phyloP scores from a whole-genome alignment of 2,329 filamentous ascomycete genomes.

The Cercospora citrullina region DNA sequence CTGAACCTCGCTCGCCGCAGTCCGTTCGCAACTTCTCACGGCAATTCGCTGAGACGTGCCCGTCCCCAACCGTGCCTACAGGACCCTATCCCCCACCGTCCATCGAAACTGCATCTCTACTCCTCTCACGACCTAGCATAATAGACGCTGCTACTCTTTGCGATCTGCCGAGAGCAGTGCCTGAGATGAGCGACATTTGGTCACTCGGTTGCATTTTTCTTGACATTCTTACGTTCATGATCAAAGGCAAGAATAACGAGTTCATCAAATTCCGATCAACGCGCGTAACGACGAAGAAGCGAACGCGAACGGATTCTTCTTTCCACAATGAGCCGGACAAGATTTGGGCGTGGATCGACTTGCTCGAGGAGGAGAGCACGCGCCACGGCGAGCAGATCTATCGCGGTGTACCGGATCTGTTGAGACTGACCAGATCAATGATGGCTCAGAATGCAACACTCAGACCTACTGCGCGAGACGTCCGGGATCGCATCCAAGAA shows the following conservation, averaged over 20 bases:
- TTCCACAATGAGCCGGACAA: conserved; percentile 71
- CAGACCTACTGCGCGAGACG: conserved; percentile 45
- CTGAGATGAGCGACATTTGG: conserved; percentile 64
- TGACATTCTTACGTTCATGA: conserved; percentile 67
- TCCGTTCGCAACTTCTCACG: conserved; percentile 34
- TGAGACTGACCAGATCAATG: conserved; percentile 47
- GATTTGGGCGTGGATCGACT: conserved; percentile 68
- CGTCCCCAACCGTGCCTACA: conserved; percentile 21
- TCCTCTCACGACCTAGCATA: conserved; percentile 36
- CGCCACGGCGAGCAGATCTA: conserved; percentile 35
- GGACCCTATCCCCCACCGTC: conserved; percentile 20
- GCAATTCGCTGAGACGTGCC: conserved; percentile 20
- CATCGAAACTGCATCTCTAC: conserved; percentile 18
- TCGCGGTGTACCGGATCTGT: conserved; percentile 44
- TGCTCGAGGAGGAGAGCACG: conserved; percentile 33
- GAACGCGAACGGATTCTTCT: conserved; percentile 57
- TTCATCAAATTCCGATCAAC: conserved; percentile 65
- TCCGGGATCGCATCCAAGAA: conserved; percentile 42
- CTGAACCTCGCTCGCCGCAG: conserved; percentile 23
- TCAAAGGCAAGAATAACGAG: conserved; percentile 66
- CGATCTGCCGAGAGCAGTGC: conserved; percentile 39
- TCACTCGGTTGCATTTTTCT: conserved; percentile 71
- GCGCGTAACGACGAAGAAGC: conserved; percentile 52
- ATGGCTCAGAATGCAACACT: conserved; percentile 43
- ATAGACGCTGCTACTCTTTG: conserved; percentile 47